Evolutionary conservation across 2,329 filamentous ascomycete species (phyloP).

Genomic region (Talaromyces rugulosus): DNA sequence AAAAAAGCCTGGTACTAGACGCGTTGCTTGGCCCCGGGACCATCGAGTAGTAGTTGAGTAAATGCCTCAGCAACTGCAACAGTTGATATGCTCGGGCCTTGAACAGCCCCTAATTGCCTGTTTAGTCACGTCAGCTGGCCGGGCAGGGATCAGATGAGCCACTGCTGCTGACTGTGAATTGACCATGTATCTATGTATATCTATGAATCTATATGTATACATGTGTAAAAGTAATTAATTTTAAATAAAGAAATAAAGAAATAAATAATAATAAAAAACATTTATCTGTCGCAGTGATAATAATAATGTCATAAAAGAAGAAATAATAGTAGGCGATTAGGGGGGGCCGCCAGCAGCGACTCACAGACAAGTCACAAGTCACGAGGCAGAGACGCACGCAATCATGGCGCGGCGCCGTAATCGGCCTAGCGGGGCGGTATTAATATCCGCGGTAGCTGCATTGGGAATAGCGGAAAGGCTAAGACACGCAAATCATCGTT

Average conservation of each 20-base stretch:
- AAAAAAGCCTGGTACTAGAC: no score
- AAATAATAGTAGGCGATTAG: no score
- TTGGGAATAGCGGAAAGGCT: not conserved
- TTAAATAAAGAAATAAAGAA: not conserved
- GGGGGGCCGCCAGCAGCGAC: no score
- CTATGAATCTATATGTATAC: no score
- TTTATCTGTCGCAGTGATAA: not conserved
- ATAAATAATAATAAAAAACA: not conserved
- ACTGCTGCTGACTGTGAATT: not conserved
- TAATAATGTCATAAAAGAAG: not conserved
- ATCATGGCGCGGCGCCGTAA: not conserved
- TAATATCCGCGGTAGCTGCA: not conserved
- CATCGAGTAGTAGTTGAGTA: no score
- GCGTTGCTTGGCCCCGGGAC: not conserved
- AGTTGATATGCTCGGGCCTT: not conserved
- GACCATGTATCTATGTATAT: no score
- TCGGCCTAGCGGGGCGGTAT: not conserved
- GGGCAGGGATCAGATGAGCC: not conserved
- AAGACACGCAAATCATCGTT: not conserved
- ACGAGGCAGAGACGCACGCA: not conserved
- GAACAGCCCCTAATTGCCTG: not conserved
- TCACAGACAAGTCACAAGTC: not conserved
- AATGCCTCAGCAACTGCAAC: not conserved
- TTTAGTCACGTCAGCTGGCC: not conserved
- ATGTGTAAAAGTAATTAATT: not conserved